phyloP scores from a whole-genome alignment of 2,329 filamentous ascomycete genomes.

The Pseudocercospora fuligena region DNA sequence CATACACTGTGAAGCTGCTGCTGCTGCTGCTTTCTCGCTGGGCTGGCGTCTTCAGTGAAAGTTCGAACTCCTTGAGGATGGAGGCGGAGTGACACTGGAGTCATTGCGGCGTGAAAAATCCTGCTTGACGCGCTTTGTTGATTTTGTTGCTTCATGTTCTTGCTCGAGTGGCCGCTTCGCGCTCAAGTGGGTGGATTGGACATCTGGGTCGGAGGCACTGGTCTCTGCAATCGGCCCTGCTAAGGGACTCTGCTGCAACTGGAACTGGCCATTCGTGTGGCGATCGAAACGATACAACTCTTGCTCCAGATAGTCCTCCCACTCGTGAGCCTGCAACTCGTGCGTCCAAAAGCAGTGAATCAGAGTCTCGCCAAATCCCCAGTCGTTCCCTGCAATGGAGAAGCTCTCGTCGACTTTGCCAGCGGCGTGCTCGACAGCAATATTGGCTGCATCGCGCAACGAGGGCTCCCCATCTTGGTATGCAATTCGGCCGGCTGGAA shows the following conservation, averaged over 20 bases:
- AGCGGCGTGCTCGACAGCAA: not conserved
- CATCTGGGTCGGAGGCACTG: not conserved
- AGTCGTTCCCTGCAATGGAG: not conserved
- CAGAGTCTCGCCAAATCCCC: not conserved
- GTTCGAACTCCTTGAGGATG: too few relatives aligned
- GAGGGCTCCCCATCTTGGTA: not conserved
- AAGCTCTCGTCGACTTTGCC: not conserved
- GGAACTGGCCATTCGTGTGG: not conserved
- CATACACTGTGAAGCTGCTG: not conserved
- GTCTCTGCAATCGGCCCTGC: too few relatives aligned
- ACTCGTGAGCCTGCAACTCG: not conserved
- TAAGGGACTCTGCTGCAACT: not conserved
- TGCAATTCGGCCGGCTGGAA: not conserved
- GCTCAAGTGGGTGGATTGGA: not conserved
- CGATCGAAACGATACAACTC: not conserved
- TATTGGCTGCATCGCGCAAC: not conserved
- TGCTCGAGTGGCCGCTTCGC: not conserved
- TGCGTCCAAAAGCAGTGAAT: not conserved
- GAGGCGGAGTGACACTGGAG: too few relatives aligned
- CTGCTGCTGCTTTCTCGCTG: too few relatives aligned
- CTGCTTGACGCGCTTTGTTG: not conserved
- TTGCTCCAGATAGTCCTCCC: not conserved
- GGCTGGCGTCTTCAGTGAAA: too few relatives aligned
- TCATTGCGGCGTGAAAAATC: not conserved
- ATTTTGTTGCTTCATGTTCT: too few relatives aligned